A percentile compares a stretch with the other conserved stretches of the same genome.
Evolutionary conservation across 23 red algal species (phyloP).

Genomic region (Rhodosorus marinus): DNA sequence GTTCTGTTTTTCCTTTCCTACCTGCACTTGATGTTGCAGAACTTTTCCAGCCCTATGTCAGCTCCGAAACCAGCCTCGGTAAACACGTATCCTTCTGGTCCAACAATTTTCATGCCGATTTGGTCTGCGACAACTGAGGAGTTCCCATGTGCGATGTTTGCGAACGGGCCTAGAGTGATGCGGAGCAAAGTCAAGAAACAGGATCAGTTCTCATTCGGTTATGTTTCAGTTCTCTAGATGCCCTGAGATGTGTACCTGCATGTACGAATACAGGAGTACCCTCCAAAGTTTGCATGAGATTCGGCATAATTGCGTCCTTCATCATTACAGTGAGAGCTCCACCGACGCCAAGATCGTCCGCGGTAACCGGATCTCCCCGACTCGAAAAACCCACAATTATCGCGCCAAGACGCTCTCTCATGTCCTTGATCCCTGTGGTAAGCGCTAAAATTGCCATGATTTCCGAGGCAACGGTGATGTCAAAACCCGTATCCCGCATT

Average conservation of each 20-base stretch:
- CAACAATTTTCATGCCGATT: conserved; percentile 79
- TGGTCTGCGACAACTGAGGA: conserved; percentile 90
- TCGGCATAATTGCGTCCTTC: conserved; percentile 91
- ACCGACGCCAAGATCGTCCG: conserved; percentile 87
- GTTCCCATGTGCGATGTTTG: conserved; percentile 94
- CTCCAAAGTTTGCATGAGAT: conserved; percentile 88
- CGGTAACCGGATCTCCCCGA: conserved; percentile 39
- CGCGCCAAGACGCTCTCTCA: conserved; percentile 60
- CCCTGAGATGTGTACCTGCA: too few relatives aligned
- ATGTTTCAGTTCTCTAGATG: background rate
- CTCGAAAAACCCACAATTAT: conserved; percentile 64
- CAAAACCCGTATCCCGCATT: conserved; percentile 53
- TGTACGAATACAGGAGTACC: conserved; percentile 94
- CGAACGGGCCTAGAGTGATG: too few relatives aligned
- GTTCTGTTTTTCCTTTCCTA: too few relatives aligned
- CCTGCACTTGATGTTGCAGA: conserved; percentile 84
- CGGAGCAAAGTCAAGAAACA: background rate
- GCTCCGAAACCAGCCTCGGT: conserved; percentile 97
- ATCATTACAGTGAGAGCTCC: conserved; percentile 93
- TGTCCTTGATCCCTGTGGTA: conserved; percentile 48
- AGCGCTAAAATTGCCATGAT: conserved; percentile 98
- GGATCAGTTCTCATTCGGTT: background rate
- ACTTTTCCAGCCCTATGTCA: conserved; percentile 96
- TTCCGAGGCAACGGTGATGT: conserved; percentile 93
- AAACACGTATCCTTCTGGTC: conserved; percentile 71